Conservation (phyloP, 768 basidiomycete species). For the Termitomyces sp. region DNA sequence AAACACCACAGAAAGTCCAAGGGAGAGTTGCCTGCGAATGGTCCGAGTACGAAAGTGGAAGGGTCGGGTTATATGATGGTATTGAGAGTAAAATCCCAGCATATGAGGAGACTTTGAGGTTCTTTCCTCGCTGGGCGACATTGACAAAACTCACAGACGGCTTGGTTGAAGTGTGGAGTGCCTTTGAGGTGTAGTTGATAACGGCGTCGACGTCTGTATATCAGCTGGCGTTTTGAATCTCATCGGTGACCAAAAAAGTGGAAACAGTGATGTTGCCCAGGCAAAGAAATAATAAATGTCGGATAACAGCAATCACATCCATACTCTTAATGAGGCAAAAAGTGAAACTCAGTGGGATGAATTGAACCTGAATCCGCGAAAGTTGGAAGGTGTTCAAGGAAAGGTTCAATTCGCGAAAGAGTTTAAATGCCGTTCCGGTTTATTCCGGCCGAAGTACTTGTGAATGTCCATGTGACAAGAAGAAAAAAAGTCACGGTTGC, state of each 20-base stretch:
- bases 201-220: not conserved
- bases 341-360: too few species aligned
- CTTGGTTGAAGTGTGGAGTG: constrained; percentile 50
- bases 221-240: too few species aligned
- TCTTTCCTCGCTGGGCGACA: constrained; percentile 66
- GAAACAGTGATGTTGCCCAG: too few species aligned
- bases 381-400: too few species aligned
- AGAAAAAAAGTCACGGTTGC: constrained; percentile 8
- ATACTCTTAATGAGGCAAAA: too few species aligned
- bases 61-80: constrained; percentile 32
- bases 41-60: constrained; percentile 47
- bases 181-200: constrained; percentile 21
- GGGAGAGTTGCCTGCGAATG: constrained; percentile 47
- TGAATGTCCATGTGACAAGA: not conserved
- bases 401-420: too few species aligned
- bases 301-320: too few species aligned
- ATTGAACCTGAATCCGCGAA: too few species aligned
- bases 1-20: constrained; percentile 34
- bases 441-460: constrained; percentile 13
- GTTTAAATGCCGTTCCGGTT: constrained; percentile 3
- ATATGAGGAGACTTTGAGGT: constrained; percentile 57
- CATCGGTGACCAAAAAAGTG: too few species aligned
- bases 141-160: constrained; percentile 52
- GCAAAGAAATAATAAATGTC: too few species aligned
- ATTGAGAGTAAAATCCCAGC: constrained; percentile 70